Percentiles rank a stretch among this genome's conserved stretches.
Evolutionary conservation across 2,329 filamentous ascomycete genomes (phyloP).

Genomic region (Fusarium protoensiforme): DNA sequence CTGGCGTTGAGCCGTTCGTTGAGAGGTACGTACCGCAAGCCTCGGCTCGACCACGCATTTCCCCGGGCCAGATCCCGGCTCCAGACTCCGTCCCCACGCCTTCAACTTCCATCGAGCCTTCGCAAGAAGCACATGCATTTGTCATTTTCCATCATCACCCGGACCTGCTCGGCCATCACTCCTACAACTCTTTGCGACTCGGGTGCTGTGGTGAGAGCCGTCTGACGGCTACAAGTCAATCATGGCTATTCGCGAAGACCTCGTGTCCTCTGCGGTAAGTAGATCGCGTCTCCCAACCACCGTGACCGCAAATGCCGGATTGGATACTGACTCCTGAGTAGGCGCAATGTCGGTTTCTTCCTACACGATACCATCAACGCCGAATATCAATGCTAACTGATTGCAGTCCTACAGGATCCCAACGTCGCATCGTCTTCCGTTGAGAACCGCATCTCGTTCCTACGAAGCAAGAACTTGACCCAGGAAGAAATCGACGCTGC

Average conservation of each 20-base stretch:
- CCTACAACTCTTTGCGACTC: constrained; percentile 12
- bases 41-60: constrained; percentile 47
- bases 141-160: constrained; percentile 32
- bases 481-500: constrained; percentile 93
- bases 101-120: constrained; percentile 15
- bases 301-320: constrained; percentile 3
- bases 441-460: constrained; percentile 91
- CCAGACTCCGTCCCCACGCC: constrained; percentile 35
- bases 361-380: background rate
- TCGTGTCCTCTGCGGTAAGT: constrained; percentile 82
- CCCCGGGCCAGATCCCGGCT: constrained; percentile 41
- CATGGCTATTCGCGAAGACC: constrained; percentile 93
- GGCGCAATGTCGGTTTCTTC: constrained; percentile 56
- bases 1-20: background rate
- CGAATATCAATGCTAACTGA: constrained; percentile 31
- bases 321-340: constrained; percentile 32
- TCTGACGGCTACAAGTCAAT: constrained; percentile 36
- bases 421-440: constrained; percentile 89
- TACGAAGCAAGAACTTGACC: constrained; percentile 96
- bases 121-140: constrained; percentile 45
- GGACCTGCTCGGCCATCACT: constrained; percentile 5
- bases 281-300: constrained; percentile 11
- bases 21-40: constrained; percentile 38
- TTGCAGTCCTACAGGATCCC: constrained; percentile 88
- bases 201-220: constrained; percentile 40